Percentiles rank a stretch among this genome's conserved stretches.
phyloP scores from a whole-genome alignment of 768 basidiomycete genomes.

The Punctularia strigosozonata region DNA sequence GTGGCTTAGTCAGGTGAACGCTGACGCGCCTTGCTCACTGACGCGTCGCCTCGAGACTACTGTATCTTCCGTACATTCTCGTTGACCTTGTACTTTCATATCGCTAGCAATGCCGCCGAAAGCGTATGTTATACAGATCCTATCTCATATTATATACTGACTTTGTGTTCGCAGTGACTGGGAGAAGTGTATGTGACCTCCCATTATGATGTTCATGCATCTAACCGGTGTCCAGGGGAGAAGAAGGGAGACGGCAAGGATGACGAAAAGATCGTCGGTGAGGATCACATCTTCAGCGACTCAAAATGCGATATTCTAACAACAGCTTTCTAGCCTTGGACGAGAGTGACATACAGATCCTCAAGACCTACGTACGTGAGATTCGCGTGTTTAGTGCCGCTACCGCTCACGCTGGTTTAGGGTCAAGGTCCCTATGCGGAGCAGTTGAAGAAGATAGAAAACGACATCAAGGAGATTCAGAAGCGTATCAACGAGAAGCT shows the following conservation, averaged over 20 bases:
- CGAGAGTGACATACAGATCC: conserved; percentile 96
- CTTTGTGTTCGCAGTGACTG: conserved; percentile 56
- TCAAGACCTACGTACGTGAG: conserved; percentile 85
- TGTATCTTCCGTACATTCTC: conserved; percentile 10
- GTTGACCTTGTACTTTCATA: conserved; percentile 10
- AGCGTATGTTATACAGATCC: conserved; percentile 51
- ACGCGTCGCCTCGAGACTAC: no score
- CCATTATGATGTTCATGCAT: not conserved
- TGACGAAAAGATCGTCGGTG: conserved; percentile 88
- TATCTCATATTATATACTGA: conserved; percentile 5
- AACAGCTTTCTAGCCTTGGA: conserved; percentile 58
- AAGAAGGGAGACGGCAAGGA: conserved; percentile 81
- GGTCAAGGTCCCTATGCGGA: conserved; percentile 97
- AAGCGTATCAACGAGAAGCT: conserved; percentile 97
- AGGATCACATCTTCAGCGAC: no score
- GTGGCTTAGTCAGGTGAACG: conserved; percentile 8
- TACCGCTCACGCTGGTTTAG: conserved; percentile 27
- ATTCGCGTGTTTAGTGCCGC: conserved; percentile 2
- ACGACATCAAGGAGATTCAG: conserved; percentile 91
- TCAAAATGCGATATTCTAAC: no score
- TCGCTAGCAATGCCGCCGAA: conserved; percentile 76
- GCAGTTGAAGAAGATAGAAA: conserved; percentile 78
- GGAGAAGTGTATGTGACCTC: conserved; percentile 77
- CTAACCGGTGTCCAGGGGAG: conserved; percentile 40
- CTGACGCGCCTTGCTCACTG: conserved; percentile 20